A percentile compares a stretch with the other conserved stretches of the same genome.
These are phyloP conservation scores for Fomitopsis palustris DNA, from an alignment of 1,284 basidiomycete species.

Conservation along the genomic window DNA sequence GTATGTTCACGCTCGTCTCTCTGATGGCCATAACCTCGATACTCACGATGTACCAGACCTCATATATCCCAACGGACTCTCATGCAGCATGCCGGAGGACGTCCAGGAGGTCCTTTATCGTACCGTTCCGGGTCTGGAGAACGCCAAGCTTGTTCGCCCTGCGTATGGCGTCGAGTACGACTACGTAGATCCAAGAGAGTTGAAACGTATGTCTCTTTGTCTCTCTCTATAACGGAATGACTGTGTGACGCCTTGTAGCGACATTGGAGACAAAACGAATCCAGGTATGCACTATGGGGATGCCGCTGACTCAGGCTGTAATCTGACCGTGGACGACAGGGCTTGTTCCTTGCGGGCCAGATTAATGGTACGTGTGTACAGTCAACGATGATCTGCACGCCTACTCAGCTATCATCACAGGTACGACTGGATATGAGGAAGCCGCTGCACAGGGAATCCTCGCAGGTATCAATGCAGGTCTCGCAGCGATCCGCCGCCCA, in stretches of 20 bases:
- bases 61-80: slow-evolving; percentile 89
- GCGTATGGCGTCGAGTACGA: slow-evolving; percentile 95
- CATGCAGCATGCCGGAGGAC: slow-evolving; percentile 83
- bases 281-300: slow-evolving; percentile 34
- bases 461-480: slow-evolving; percentile 85
- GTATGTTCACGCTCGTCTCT: slow-evolving; percentile 32
- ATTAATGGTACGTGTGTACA: slow-evolving; percentile 59
- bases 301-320: neutral
- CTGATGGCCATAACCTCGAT: no score
- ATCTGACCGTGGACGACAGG: slow-evolving; percentile 34
- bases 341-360: slow-evolving; percentile 84
- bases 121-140: slow-evolving; percentile 81
- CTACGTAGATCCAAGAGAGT: slow-evolving; percentile 83
- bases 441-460: slow-evolving; percentile 84
- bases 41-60: slow-evolving; percentile 43
- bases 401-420: slow-evolving; percentile 25
- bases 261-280: slow-evolving; percentile 87
- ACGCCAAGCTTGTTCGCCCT: slow-evolving; percentile 76
- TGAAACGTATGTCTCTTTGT: slow-evolving; percentile 50
- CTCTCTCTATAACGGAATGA: slow-evolving; percentile 1
- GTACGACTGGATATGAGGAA: slow-evolving; percentile 91
- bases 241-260: slow-evolving; percentile 35
- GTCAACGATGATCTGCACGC: neutral
- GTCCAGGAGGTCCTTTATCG: slow-evolving; percentile 77
- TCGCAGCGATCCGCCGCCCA: slow-evolving; percentile 52